Conservation (phyloP, 495 filamentous ascomycete species). For the Recurvomyces mirabilis region DNA sequence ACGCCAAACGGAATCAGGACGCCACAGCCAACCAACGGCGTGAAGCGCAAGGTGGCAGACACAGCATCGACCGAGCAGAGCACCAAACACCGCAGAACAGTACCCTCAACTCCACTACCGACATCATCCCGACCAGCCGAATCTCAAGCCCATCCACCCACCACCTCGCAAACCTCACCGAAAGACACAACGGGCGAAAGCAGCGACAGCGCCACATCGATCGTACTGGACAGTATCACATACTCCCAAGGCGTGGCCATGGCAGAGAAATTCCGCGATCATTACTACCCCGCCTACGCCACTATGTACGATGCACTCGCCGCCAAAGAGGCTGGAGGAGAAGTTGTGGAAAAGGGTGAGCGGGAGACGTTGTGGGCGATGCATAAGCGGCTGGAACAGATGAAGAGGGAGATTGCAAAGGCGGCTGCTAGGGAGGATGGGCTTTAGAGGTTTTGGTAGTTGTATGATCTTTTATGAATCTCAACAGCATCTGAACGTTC, state of each 20-base stretch:
- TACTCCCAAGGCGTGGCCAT: constrained; percentile 12
- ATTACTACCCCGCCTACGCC: constrained; percentile 14
- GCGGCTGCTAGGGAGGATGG: constrained; percentile 9
- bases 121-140: constrained; percentile 11
- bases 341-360: constrained; percentile 9
- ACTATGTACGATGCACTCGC: constrained; percentile 12
- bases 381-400: constrained; percentile 16
- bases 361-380: constrained; percentile 12
- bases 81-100: constrained; percentile 20
- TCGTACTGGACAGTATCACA: constrained; percentile 12
- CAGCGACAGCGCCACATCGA: constrained; percentile 15
- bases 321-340: constrained; percentile 11
- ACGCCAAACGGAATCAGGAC: constrained; percentile 17
- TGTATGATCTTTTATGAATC: no score
- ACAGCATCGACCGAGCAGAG: constrained; percentile 6
- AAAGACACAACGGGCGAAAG: constrained; percentile 5
- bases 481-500: no score
- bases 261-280: constrained; percentile 15
- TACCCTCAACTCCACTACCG: constrained; percentile 3
- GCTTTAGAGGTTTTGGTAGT: no score
- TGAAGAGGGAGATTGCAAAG: constrained; percentile 18
- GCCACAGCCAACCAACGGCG: constrained; percentile 10
- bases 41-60: constrained; percentile 29
- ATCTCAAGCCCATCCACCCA: background rate
- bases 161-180: constrained; percentile 7